These are phyloP conservation scores for Pichia sp. DNA, from an alignment of 1,139 yeast genomes.

Conservation along the genomic window DNA sequence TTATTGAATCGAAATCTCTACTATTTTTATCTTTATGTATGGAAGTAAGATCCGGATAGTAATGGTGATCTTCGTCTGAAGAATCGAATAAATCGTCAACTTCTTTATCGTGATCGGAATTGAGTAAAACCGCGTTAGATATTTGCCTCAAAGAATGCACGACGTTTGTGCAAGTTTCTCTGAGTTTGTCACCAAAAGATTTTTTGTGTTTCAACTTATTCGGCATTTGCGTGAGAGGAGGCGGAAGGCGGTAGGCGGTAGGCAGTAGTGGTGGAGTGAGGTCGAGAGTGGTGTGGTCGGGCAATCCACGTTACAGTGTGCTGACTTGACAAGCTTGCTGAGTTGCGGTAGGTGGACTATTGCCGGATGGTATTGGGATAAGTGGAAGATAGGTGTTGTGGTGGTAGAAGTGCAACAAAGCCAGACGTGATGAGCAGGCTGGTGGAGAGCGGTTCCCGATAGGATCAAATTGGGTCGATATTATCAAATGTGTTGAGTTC, in stretches of 20 bases:
- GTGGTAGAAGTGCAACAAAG: no score
- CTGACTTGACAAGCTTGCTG: no score
- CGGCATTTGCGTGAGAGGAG: no score
- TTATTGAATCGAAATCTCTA: not conserved
- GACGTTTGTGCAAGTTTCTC: conserved; percentile 6
- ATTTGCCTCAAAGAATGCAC: conserved; percentile 10
- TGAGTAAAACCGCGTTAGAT: conserved; percentile 10
- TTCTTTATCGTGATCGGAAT: conserved; percentile 4
- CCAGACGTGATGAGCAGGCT: no score
- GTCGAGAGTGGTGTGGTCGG: not conserved
- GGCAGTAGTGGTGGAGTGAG: not conserved
- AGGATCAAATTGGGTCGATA: no score
- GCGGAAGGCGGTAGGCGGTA: no score
- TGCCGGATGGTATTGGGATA: no score
- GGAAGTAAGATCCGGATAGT: not conserved
- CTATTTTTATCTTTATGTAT: not conserved
- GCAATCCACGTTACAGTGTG: no score
- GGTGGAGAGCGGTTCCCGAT: no score
- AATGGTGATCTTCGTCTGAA: conserved; percentile 2
- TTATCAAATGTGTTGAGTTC: no score
- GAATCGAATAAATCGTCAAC: conserved; percentile 9
- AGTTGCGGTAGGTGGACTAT: no score
- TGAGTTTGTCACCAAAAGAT: conserved; percentile 8
- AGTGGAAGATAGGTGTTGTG: no score
- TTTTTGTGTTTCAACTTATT: conserved; percentile 6